Conservation (phyloP, 306 rosid species). For the Medicago ruthenica region DNA sequence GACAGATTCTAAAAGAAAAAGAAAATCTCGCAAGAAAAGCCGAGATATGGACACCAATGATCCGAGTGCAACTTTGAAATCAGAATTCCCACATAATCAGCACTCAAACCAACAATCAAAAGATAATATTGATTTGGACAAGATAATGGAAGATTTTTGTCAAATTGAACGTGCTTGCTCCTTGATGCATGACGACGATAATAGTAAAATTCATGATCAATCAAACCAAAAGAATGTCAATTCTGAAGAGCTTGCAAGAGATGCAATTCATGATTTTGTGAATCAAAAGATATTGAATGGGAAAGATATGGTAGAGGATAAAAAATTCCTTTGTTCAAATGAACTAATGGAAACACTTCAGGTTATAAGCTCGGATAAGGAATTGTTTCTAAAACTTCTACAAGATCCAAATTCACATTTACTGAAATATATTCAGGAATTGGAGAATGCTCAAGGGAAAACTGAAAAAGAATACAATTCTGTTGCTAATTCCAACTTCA, state of each 20-base stretch:
- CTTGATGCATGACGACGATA: constrained; percentile 49
- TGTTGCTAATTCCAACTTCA: constrained; percentile 49
- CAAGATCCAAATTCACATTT: constrained; percentile 79
- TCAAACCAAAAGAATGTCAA: constrained; percentile 53
- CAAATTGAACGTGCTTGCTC: constrained; percentile 55
- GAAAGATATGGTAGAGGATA: constrained; percentile 62
- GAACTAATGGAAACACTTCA: constrained; percentile 74
- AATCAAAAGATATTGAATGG: constrained; percentile 62
- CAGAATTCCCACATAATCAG: constrained; percentile 52
- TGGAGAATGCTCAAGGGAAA: constrained; percentile 54
- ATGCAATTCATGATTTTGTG: constrained; percentile 63
- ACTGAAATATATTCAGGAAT: constrained; percentile 66
- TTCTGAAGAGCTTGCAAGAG: constrained; percentile 63
- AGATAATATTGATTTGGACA: constrained; percentile 61
- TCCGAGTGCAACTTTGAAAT: constrained; percentile 50
- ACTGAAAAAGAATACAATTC: constrained; percentile 52
- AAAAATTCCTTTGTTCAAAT: constrained; percentile 56
- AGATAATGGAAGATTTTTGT: constrained; percentile 76
- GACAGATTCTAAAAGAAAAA: constrained; percentile 53
- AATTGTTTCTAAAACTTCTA: constrained; percentile 66
- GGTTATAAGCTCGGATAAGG: constrained; percentile 80
- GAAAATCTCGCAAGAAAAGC: constrained; percentile 71
- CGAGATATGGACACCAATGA: constrained; percentile 63
- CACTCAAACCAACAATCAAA: constrained; percentile 51
- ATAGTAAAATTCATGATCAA: constrained; percentile 51